Evolutionary conservation across 2,329 filamentous ascomycete genomes (phyloP), one percentile per base, ranked within the genome.

Genomic region (Simplicillium sp.): DNA sequence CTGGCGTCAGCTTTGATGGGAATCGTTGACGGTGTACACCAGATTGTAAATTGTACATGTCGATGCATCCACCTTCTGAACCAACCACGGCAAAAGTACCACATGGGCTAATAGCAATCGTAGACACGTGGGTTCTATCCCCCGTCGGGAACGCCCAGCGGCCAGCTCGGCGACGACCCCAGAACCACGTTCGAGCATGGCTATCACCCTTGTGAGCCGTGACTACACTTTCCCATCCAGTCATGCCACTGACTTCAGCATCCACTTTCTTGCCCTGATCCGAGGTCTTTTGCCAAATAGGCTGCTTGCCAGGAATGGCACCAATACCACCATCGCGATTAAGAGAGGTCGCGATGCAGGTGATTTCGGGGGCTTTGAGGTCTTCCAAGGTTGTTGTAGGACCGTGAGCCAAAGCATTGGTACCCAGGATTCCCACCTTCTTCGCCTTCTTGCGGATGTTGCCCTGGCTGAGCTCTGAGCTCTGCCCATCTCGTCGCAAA

Each of bases 31-130:
- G 81, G 60, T 94, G 87, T 15, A 82, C 70, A 35, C 92, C 92
- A 35, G 92, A 97, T 59, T 98, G 92, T 44, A 98, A 68, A 58
- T 98, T 98, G 74, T 85, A 97, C 83, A 94, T 90, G 59, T 96
- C 88, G 42, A 98, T 81, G 29, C 80, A 77, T 34, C 92, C 92
- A 31, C 75, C 80, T 25, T 78, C 79, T 1, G 90, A 96, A 2
- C 92, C 92, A 16, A 98, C 73, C 4, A 97, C 65, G 3, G 89
- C 89, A 67, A 98, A 98, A 2, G 86, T 96, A 42, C 92, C 92
- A 54, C 92, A 98, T 1, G 87, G 76, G 40, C 87, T 95, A 45
- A 98, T 83, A 11, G 88, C 77, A 15, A 98, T 87, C 40, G 85
- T 90, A 48, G 84, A 77, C 44, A 95, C 90, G 53, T 87, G 77